phyloP scores from a whole-genome alignment of 202 grass and related monocot species.

The Digitaria exilis region DNA sequence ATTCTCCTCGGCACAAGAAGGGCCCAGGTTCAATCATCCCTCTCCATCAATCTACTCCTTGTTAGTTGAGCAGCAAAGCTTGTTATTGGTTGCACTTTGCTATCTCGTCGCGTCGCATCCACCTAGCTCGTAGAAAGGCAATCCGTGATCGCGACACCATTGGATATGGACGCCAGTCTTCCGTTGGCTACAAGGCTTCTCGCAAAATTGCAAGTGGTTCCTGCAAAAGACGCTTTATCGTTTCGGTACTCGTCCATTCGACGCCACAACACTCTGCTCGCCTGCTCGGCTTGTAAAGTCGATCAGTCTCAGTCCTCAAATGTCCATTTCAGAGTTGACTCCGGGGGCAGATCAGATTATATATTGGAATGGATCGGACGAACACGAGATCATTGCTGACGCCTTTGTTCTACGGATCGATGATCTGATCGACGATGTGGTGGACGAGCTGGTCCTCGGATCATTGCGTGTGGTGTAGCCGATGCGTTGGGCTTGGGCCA shows the following conservation, averaged over 20 bases:
- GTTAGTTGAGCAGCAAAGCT: background rate
- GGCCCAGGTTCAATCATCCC: background rate
- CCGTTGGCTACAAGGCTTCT: background rate
- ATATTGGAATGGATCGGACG: no score
- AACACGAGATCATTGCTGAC: background rate
- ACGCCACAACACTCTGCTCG: background rate
- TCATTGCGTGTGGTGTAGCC: background rate
- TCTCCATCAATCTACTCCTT: background rate
- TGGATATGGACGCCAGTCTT: background rate
- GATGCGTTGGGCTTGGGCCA: no score
- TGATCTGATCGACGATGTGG: background rate
- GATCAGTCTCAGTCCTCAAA: background rate
- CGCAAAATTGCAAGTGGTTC: background rate
- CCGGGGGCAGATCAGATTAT: no score
- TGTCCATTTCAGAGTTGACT: background rate
- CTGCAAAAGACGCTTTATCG: background rate
- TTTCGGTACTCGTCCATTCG: background rate
- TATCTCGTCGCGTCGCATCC: background rate
- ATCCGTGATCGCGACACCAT: background rate
- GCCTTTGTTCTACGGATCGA: background rate
- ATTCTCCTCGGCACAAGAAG: background rate
- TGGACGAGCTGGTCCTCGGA: background rate
- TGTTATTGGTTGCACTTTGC: background rate
- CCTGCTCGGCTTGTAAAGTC: background rate
- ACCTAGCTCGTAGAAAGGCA: background rate